Evolutionary conservation across 2,329 filamentous ascomycete species (phyloP).

Genomic region (Diaporthe nobilis): DNA sequence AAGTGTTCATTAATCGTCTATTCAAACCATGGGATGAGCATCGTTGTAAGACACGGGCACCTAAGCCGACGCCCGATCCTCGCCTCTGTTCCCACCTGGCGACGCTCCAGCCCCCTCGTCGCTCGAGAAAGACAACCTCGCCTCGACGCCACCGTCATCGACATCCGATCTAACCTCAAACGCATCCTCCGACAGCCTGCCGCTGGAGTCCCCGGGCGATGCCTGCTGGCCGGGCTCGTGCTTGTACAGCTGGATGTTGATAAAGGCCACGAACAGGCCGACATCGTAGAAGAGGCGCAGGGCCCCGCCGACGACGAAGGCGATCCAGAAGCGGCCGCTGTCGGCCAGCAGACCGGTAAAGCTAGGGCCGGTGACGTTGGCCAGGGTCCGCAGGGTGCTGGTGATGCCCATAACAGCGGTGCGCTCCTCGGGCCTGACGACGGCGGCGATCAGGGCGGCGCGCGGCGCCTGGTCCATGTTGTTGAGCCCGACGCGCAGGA

Average conservation of each 20-base stretch:
- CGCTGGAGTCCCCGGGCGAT: neutral
- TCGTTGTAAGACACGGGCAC: conserved; percentile 13
- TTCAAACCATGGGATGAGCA: neutral
- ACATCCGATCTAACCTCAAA: conserved; percentile 31
- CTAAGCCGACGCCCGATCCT: conserved; percentile 18
- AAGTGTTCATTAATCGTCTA: conserved; percentile 4
- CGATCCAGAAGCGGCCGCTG: conserved; percentile 70
- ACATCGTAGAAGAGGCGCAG: conserved; percentile 70
- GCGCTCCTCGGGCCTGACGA: conserved; percentile 74
- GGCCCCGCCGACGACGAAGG: conserved; percentile 69
- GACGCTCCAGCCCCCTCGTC: conserved; percentile 6
- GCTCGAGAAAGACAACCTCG: conserved; percentile 38
- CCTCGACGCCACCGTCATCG: conserved; percentile 23
- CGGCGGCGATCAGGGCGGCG: conserved; percentile 76
- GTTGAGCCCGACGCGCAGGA: conserved; percentile 73
- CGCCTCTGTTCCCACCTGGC: neutral
- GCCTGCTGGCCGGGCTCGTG: conserved; percentile 53
- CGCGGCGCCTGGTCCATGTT: conserved; percentile 79
- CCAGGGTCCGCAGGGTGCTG: conserved; percentile 70
- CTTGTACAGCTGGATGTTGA: conserved; percentile 68
- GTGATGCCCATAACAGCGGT: conserved; percentile 81
- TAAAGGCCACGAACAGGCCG: conserved; percentile 71
- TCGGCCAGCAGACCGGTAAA: conserved; percentile 70
- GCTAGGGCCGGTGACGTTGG: conserved; percentile 67
- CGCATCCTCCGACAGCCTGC: conserved; percentile 35